Evolutionary conservation across 1,284 basidiomycete genomes (phyloP).

Genomic region (Leccinum variabile): DNA sequence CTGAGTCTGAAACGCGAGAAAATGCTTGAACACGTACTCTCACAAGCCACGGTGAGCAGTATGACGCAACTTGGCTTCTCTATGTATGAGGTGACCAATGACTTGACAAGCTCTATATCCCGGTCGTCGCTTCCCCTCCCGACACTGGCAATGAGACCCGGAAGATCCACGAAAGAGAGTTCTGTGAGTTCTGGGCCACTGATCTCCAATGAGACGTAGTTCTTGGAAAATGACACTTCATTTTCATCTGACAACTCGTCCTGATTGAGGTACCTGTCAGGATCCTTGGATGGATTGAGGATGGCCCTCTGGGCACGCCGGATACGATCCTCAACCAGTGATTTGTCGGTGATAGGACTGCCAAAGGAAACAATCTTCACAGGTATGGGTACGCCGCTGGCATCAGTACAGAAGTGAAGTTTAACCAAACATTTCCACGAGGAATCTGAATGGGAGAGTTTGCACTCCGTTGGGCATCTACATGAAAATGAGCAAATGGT

Average conservation of each 20-base stretch:
- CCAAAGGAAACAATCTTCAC: constrained; percentile 54
- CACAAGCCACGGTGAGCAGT: constrained; percentile 68
- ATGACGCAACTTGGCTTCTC: constrained; percentile 65
- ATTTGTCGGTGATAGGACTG: constrained; percentile 47
- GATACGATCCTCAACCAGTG: constrained; percentile 62
- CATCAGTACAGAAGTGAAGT: constrained; percentile 52
- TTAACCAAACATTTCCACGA: constrained; percentile 64
- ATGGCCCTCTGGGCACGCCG: constrained; percentile 71
- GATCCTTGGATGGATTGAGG: constrained; percentile 53
- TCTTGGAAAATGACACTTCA: constrained; percentile 59
- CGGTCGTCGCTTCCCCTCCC: constrained; percentile 46
- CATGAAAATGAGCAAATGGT: background rate
- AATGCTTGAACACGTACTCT: constrained; percentile 48
- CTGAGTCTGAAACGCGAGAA: background rate
- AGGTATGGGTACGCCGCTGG: constrained; percentile 42
- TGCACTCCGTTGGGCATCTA: constrained; percentile 75
- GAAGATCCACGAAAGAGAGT: constrained; percentile 57
- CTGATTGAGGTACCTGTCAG: constrained; percentile 41
- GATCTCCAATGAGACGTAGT: constrained; percentile 66
- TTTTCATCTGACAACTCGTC: constrained; percentile 35
- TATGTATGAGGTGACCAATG: constrained; percentile 60
- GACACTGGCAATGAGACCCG: constrained; percentile 66
- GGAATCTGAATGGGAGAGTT: constrained; percentile 45
- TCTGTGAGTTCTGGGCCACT: constrained; percentile 67
- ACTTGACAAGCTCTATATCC: constrained; percentile 63